Evolutionary conservation across 2,329 filamentous ascomycete species (phyloP).

Genomic region (Zalaria obscura): DNA sequence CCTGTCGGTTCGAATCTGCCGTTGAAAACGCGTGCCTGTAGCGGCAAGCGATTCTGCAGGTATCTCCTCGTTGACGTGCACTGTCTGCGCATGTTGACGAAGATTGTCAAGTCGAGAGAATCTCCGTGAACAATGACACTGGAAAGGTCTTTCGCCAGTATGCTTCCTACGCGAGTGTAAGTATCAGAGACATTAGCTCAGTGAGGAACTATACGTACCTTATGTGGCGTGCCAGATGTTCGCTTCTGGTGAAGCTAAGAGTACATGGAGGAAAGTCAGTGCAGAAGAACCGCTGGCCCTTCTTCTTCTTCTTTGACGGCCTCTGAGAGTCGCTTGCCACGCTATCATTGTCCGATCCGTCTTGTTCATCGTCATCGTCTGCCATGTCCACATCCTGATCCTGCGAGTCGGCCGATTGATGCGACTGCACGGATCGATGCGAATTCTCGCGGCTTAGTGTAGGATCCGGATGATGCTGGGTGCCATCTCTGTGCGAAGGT

Average conservation of each 20-base stretch:
- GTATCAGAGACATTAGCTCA: neutral
- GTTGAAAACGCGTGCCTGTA: constrained; percentile 79
- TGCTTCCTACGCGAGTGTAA: constrained; percentile 56
- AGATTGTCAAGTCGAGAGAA: constrained; percentile 94
- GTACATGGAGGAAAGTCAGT: constrained; percentile 89
- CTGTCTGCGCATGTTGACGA: constrained; percentile 91
- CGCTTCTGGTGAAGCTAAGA: constrained; percentile 87
- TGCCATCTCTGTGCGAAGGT: constrained; percentile 28
- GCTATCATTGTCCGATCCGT: constrained; percentile 36
- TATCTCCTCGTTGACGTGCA: constrained; percentile 95
- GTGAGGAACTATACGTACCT: constrained; percentile 41
- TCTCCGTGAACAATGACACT: constrained; percentile 84
- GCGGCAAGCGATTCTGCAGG: constrained; percentile 86
- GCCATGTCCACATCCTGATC: constrained; percentile 57
- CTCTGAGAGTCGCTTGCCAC: constrained; percentile 47
- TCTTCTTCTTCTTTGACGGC: constrained; percentile 90
- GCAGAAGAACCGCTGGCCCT: constrained; percentile 91
- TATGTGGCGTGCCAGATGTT: constrained; percentile 90
- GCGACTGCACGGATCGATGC: constrained; percentile 25
- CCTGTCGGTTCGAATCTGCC: constrained; percentile 78
- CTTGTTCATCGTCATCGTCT: constrained; percentile 52
- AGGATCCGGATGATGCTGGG: constrained; percentile 1
- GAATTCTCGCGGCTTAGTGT: constrained; percentile 4
- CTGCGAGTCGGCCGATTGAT: constrained; percentile 45
- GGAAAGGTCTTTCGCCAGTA: constrained; percentile 90